Conservation (phyloP, 164 flowering plant species). For the Vitis labrusca region DNA sequence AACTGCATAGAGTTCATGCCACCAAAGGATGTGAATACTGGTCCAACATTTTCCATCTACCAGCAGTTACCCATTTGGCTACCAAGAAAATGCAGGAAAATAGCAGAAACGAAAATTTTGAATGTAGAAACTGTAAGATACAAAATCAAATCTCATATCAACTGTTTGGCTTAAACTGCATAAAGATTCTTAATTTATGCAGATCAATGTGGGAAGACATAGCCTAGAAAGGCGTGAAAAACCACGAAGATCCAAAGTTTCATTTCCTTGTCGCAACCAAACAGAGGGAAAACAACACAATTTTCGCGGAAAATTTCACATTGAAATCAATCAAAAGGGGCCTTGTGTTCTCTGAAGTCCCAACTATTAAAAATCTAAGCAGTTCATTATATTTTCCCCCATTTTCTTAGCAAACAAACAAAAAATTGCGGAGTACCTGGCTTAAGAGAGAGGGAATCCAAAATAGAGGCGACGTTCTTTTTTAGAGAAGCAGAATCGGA, state of each 20-base stretch:
- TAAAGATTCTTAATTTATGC: no score
- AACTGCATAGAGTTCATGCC: not conserved
- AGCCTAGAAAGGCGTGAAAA: not conserved
- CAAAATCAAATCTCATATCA: not conserved
- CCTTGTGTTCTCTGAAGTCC: no score
- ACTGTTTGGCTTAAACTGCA: not conserved
- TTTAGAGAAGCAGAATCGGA: slow-evolving; percentile 19
- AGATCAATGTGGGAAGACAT: no score
- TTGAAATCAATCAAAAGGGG: not conserved
- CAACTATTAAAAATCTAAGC: no score
- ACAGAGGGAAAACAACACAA: not conserved
- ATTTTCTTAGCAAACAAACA: no score
- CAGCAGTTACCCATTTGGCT: not conserved
- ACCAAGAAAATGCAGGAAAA: not conserved
- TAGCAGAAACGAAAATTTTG: not conserved
- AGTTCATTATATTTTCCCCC: no score
- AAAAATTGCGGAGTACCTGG: slow-evolving; percentile 6
- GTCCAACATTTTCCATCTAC: not conserved
- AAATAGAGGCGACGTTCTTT: slow-evolving; percentile 16
- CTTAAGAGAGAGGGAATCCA: slow-evolving; percentile 21
- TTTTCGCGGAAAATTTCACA: not conserved
- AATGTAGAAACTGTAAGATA: not conserved
- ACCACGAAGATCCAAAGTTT: not conserved
- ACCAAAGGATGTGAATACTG: not conserved
- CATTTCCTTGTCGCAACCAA: not conserved